Percentiles rank a stretch among this genome's conserved stretches.
Conservation (phyloP, 2,329 filamentous ascomycete species). For the Verticillium isaacii region DNA sequence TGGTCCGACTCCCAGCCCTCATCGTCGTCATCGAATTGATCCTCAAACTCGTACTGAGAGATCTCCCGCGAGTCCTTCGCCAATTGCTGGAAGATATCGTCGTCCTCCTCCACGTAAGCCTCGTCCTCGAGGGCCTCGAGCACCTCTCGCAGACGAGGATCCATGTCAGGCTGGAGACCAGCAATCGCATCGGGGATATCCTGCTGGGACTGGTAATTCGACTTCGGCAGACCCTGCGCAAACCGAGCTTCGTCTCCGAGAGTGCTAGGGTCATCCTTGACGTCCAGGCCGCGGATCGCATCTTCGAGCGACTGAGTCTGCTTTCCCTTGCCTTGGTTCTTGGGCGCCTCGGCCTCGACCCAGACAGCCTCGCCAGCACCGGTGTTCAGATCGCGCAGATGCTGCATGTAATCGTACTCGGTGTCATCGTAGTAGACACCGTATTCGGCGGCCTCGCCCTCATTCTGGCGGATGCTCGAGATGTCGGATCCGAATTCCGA, state of each 20-base stretch:
- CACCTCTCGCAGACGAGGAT: slow-evolving; percentile 83
- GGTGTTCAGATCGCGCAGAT: slow-evolving; percentile 80
- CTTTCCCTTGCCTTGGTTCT: slow-evolving; percentile 66
- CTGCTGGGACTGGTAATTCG: slow-evolving; percentile 89
- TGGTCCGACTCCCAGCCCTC: slow-evolving; percentile 94
- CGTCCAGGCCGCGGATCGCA: slow-evolving; percentile 61
- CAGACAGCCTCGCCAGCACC: slow-evolving; percentile 76
- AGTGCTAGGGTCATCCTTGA: slow-evolving; percentile 49
- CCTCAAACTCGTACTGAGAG: slow-evolving; percentile 75
- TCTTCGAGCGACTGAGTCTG: slow-evolving; percentile 79
- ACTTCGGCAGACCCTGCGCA: slow-evolving; percentile 70
- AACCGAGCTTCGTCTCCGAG: slow-evolving; percentile 72
- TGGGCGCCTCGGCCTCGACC: slow-evolving; percentile 63
- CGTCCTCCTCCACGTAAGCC: slow-evolving; percentile 81
- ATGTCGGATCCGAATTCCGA: slow-evolving; percentile 68
- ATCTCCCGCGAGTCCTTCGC: slow-evolving; percentile 68
- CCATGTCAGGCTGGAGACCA: slow-evolving; percentile 97
- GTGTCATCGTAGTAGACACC: slow-evolving; percentile 94
- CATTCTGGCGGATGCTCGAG: slow-evolving; percentile 70
- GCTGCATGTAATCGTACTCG: slow-evolving; percentile 99
- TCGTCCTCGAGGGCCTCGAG: slow-evolving; percentile 94
- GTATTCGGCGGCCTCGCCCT: slow-evolving; percentile 92
- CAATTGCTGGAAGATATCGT: slow-evolving; percentile 77
- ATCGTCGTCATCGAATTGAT: slow-evolving; percentile 58
- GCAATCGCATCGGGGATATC: slow-evolving; percentile 85